Evolutionary conservation across 208 protist species (phyloP).

Genomic region (Herpetomonas tarakana): DNA sequence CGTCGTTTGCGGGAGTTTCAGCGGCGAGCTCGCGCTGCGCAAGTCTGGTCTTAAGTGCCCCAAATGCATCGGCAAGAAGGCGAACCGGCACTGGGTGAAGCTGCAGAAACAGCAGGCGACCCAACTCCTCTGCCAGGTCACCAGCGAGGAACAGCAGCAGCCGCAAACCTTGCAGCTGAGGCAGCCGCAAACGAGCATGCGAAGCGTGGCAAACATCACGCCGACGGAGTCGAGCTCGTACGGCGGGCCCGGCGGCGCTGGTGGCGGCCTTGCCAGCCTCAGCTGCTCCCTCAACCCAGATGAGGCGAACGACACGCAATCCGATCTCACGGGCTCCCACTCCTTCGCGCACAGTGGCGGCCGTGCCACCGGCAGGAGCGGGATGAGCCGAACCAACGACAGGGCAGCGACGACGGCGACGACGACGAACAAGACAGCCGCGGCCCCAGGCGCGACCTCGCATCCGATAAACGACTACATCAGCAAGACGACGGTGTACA

Average conservation of each 20-base stretch:
- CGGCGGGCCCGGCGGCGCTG: not conserved
- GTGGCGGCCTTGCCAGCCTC: conserved; percentile 7
- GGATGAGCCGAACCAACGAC: not conserved
- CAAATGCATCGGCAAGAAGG: conserved; percentile 39
- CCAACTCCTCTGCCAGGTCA: conserved; percentile 20
- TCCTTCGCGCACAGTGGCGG: not conserved
- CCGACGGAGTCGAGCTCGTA: not conserved
- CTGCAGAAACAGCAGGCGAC: conserved; percentile 41
- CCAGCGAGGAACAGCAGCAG: not conserved
- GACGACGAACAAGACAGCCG: not conserved
- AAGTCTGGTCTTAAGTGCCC: conserved; percentile 54
- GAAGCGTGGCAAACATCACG: not conserved
- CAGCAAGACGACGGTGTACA: conserved; percentile 39
- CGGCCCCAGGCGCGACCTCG: conserved; percentile 4
- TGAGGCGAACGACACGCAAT: conserved; percentile 3
- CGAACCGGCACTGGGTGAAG: conserved; percentile 32
- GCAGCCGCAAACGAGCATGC: too few relatives aligned
- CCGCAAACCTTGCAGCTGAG: not conserved
- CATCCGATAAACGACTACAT: conserved; percentile 62
- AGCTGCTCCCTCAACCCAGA: conserved; percentile 2
- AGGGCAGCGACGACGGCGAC: not conserved
- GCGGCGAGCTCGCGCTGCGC: conserved; percentile 36
- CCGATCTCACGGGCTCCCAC: not conserved
- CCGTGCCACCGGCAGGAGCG: not conserved
- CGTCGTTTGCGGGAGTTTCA: conserved; percentile 49